Evolutionary conservation across 768 basidiomycete species (phyloP), one percentile per base, ranked within the genome.

Genomic region (Trametes elegans): DNA sequence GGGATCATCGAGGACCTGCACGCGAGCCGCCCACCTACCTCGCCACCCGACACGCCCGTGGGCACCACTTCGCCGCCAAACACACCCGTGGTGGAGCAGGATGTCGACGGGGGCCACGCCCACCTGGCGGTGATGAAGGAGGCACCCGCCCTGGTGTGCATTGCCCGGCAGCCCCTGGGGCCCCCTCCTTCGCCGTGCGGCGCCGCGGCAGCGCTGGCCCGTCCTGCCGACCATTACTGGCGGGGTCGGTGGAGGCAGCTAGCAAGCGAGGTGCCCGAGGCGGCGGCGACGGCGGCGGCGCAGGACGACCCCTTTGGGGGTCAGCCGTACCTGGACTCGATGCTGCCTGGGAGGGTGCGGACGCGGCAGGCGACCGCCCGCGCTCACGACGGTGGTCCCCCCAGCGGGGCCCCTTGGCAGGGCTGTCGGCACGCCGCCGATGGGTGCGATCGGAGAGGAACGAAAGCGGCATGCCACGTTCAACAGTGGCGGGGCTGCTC

Each of bases 391-490:
- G 10, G 32, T 26, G 5, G 14, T 16, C 19, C 18, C 34, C 14
- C 13, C 50, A 8, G 16, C 29, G 2, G 19, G 6, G 18, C 28
- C 21, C 2, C 7, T 32, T 7, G 13, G 31, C 31, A 35, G 34
- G 6, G 5, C 5, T 11, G 34, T 13, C 34, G 6, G 5, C 24
- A 5, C 26, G 3, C 26, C 31, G 19, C 13, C 29, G 45, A n/a
- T 10, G 8, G 31, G 19, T 10, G n/a, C 18, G 9, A 32, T 32
- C 18, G 32, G 32, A 11, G 42, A 24, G 7, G 29, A 51, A 16
- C 49, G 23, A 19, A 44, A 27, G 42, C 34, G 51, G 26, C 51
- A 53, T 32, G 51, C 51, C 9, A 53, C 51, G 32, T 53, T 53
- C 51, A 41, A 18, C 39, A 32, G 31, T 9, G 35, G 35, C 21